phyloP scores from a whole-genome alignment of 2,329 filamentous ascomycete genomes.

The Aspergillus vadensis region DNA sequence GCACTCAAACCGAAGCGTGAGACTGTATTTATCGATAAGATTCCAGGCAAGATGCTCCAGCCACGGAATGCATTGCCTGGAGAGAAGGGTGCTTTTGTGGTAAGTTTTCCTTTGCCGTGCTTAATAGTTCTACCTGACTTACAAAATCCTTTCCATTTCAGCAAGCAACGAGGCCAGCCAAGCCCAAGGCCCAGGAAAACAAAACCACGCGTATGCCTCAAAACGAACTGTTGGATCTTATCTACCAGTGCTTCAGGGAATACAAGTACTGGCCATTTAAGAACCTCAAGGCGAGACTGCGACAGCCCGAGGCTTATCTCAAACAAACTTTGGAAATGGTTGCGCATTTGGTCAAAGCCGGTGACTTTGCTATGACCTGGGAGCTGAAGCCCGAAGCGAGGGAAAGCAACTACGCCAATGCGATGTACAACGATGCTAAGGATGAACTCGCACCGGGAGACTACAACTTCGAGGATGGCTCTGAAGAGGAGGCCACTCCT shows the following conservation, averaged over 20 bases:
- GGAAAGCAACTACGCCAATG: slow-evolving; percentile 51
- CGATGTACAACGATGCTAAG: slow-evolving; percentile 51
- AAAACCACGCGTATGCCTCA: slow-evolving; percentile 90
- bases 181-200: slow-evolving; percentile 62
- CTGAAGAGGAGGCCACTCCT: slow-evolving; percentile 50
- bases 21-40: slow-evolving; percentile 53
- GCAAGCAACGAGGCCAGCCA: slow-evolving; percentile 57
- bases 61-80: slow-evolving; percentile 56
- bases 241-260: slow-evolving; percentile 79
- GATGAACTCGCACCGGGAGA: slow-evolving; percentile 53
- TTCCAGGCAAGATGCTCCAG: slow-evolving; percentile 56
- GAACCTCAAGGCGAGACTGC: slow-evolving; percentile 71
- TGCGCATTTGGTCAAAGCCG: slow-evolving; percentile 78
- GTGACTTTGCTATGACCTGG: slow-evolving; percentile 84
- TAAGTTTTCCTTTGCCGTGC: slow-evolving; percentile 29
- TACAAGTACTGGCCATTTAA: slow-evolving; percentile 96
- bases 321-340: slow-evolving; percentile 82
- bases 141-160: slow-evolving; percentile 30
- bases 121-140: background rate
- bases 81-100: slow-evolving; percentile 46
- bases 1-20: slow-evolving; percentile 62
- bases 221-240: slow-evolving; percentile 80
- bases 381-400: slow-evolving; percentile 72
- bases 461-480: slow-evolving; percentile 53
- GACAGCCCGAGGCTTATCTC: slow-evolving; percentile 91